phyloP scores from a whole-genome alignment of 441 rosid genomes.

The Populus hybrid region DNA sequence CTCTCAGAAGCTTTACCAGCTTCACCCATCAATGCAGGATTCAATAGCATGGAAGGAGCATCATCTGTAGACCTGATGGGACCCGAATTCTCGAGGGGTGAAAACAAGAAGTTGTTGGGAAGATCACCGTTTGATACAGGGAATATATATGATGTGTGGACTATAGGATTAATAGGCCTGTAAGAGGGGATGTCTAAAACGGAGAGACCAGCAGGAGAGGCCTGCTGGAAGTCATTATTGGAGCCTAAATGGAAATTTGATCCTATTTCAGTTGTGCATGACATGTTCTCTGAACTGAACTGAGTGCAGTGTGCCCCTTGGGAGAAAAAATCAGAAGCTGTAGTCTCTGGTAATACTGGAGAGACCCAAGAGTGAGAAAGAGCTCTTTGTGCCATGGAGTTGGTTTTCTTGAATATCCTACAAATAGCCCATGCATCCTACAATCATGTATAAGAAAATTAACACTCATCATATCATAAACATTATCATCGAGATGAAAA shows the following conservation, averaged over 20 bases:
- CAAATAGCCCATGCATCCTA: constrained; percentile 99
- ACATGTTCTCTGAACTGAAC: constrained; percentile 46
- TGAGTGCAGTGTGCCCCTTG: constrained; percentile 34
- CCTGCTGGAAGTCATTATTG: constrained; percentile 31
- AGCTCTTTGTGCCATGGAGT: constrained; percentile 71
- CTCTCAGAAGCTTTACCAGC: constrained; percentile 22
- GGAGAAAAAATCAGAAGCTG: constrained; percentile 26
- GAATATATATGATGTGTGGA: constrained; percentile 26
- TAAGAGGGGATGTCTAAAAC: constrained; percentile 33
- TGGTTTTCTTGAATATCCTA: constrained; percentile 92
- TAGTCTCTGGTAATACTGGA: constrained; percentile 31
- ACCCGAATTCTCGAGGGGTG: constrained; percentile 38
- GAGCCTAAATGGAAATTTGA: constrained; percentile 35
- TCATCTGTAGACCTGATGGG: constrained; percentile 19
- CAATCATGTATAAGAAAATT: neutral
- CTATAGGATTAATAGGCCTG: constrained; percentile 24
- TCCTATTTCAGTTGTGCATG: constrained; percentile 48
- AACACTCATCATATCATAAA: neutral
- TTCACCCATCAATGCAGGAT: constrained; percentile 22
- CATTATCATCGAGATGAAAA: neutral
- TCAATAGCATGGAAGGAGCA: constrained; percentile 32
- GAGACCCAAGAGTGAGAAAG: constrained; percentile 60
- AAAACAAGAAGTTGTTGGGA: constrained; percentile 33
- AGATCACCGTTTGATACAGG: constrained; percentile 29
- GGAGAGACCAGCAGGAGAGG: constrained; percentile 27